Evolutionary conservation across 768 basidiomycete species (phyloP).

Genomic region (Boletus subparvulus): DNA sequence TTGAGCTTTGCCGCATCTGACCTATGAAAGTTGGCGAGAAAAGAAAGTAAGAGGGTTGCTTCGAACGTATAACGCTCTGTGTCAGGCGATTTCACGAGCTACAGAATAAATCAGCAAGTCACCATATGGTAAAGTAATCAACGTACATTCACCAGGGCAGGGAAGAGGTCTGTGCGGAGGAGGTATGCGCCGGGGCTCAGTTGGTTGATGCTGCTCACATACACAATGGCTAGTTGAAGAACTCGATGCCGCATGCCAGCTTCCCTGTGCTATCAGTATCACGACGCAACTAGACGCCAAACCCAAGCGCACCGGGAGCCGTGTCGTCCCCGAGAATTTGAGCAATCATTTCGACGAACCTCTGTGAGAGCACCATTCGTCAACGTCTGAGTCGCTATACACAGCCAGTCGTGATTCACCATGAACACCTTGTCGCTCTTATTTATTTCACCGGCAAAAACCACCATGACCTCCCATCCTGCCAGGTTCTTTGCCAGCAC

Average conservation of each 20-base stretch:
- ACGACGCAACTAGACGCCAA: background rate
- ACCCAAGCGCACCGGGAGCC: constrained; percentile 34
- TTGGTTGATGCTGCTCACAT: constrained; percentile 57
- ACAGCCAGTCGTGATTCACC: constrained; percentile 27
- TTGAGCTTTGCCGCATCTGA: constrained; percentile 71
- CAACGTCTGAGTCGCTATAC: background rate
- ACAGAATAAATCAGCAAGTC: background rate
- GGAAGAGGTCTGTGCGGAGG: constrained; percentile 59
- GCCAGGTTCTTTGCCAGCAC: constrained; percentile 57
- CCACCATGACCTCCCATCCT: constrained; percentile 74
- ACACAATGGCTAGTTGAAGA: constrained; percentile 57
- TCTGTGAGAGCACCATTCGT: constrained; percentile 36
- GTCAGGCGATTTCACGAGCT: constrained; percentile 58
- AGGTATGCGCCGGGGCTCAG: constrained; percentile 74
- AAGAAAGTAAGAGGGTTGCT: constrained; percentile 55
- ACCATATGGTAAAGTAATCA: background rate
- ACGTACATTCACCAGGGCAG: constrained; percentile 50
- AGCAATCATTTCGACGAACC: constrained; percentile 48
- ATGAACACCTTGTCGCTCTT: constrained; percentile 60
- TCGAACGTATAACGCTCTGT: constrained; percentile 60
- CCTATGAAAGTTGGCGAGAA: constrained; percentile 71
- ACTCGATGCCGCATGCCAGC: constrained; percentile 50
- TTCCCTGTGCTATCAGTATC: constrained; percentile 23
- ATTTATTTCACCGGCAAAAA: constrained; percentile 59
- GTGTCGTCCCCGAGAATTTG: constrained; percentile 44